Evolutionary conservation across 2,329 filamentous ascomycete genomes (phyloP), one percentile per base, ranked within the genome.

Genomic region (Helminthosporium solani): DNA sequence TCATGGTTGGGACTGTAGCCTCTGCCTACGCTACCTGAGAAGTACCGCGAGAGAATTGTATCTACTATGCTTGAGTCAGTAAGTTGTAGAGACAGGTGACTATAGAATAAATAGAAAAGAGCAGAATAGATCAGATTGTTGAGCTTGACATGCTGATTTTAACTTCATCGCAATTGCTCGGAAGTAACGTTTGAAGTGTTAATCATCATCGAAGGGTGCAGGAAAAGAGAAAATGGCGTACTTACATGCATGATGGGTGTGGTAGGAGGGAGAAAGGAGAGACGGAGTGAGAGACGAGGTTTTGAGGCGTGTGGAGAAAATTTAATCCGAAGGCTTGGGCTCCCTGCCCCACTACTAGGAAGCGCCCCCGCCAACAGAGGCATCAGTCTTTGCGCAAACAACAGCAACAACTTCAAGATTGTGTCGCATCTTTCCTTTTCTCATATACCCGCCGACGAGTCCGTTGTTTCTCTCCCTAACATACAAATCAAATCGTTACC

Each of bases 81-180:
- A 25, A 25, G 33, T 7, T 16, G 33, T 21, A 21, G 33, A 35
- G 5, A 14, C 8, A 33, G 23, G 23, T 27, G 25, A 18, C 33
- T 3, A 21, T 23, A 15, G 27, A 23, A 30, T 27, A 11, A 31
- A 40, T 40, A 40, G 35, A 23, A 25, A 27, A 18, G 9, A 15
- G 35, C 20, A 16, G 19, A 27, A 9, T 25, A 27, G 23, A 67
- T 79, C 76, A 79, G 74, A 74, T 71, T 78, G 75, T 78, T 78
- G 75, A 78, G 76, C 75, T 78, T 78, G 75, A 77, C 67, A 37
- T 49, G 5, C 16, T 65, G 69, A 68, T 61, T 66, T 64, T 57
- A 54, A 54, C 66, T 66, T 68, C 66, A 69, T 60, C 52, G 66
- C 31, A 38, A 18, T 55, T 62, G 43, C 64, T 69, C 63, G 56